Conservation (phyloP, 495 filamentous ascomycete genomes). For the Jackrogersella multiformis region DNA sequence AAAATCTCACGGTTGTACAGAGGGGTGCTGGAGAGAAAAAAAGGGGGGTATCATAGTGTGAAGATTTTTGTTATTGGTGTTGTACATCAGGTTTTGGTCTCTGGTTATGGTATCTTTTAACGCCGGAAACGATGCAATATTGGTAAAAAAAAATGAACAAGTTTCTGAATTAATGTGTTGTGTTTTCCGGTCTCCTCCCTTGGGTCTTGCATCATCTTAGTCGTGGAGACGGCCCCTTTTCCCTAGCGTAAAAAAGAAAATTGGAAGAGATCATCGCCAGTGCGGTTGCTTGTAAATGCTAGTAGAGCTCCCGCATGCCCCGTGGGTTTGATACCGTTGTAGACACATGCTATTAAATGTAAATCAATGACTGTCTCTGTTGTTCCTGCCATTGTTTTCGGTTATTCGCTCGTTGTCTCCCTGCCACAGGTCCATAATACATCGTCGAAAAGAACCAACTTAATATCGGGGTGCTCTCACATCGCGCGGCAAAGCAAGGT, state of each 20-base stretch:
- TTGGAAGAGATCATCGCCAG: constrained; percentile 6
- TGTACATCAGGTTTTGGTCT: constrained; percentile 19
- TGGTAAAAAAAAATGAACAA: not conserved
- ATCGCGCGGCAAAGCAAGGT: constrained; percentile 23
- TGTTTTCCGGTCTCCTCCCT: constrained; percentile 2
- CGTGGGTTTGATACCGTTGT: constrained; percentile 6
- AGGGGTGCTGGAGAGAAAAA: not conserved
- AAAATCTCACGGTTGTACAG: constrained; percentile 2
- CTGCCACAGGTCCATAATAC: constrained; percentile 40
- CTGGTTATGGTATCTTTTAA: constrained; percentile 30
- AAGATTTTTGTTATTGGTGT: constrained; percentile 10
- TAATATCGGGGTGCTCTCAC: constrained; percentile 26
- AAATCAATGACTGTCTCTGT: constrained; percentile 21
- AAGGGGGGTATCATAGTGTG: constrained; percentile 20
- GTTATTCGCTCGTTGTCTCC: constrained; percentile 18
- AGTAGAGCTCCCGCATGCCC: constrained; percentile 1
- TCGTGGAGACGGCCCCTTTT: not conserved
- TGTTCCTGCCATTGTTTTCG: constrained; percentile 18
- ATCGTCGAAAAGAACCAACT: constrained; percentile 34
- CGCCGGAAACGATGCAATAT: constrained; percentile 11
- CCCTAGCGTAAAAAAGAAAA: constrained; percentile 1
- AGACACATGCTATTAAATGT: constrained; percentile 33
- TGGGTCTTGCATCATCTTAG: constrained; percentile 7
- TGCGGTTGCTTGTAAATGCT: constrained; percentile 16
- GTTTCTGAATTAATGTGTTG: constrained; percentile 28